These are phyloP conservation scores for Paecilomyces niveus DNA, from an alignment of 2,329 filamentous ascomycete species.

Conservation along the genomic window DNA sequence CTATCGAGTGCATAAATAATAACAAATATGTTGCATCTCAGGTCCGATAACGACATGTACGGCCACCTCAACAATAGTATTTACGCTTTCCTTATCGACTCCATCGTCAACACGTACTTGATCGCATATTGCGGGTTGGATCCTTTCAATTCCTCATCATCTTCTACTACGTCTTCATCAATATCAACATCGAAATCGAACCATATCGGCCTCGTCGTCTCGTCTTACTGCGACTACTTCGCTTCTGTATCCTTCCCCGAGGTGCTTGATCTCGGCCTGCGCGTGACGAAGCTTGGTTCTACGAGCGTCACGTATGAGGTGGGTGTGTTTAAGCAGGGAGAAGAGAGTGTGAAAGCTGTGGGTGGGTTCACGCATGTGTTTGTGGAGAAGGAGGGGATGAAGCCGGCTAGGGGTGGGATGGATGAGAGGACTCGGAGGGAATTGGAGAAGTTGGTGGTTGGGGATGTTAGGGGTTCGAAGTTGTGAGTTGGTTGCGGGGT, in stretches of 20 bases:
- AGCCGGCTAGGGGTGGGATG: constrained; percentile 54
- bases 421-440: constrained; percentile 39
- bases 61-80: constrained; percentile 87
- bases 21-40: constrained; percentile 24
- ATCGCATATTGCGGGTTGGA: constrained; percentile 68
- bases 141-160: constrained; percentile 62
- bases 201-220: constrained; percentile 77
- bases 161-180: constrained; percentile 10
- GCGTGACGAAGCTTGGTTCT: constrained; percentile 76
- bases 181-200: constrained; percentile 6
- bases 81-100: constrained; percentile 84
- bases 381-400: constrained; percentile 65
- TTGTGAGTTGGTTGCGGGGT: constrained; percentile 13
- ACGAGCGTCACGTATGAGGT: constrained; percentile 88
- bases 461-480: constrained; percentile 13
- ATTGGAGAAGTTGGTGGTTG: constrained; percentile 49
- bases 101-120: constrained; percentile 81
- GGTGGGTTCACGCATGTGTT: constrained; percentile 85
- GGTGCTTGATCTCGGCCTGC: constrained; percentile 70
- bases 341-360: constrained; percentile 70
- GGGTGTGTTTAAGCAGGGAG: constrained; percentile 70
- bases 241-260: constrained; percentile 74
- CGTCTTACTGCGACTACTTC: constrained; percentile 81
- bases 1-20: background rate
- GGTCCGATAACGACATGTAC: constrained; percentile 94